phyloP scores from a whole-genome alignment of 306 rosid genomes.

The Lathyrus oleraceus region DNA sequence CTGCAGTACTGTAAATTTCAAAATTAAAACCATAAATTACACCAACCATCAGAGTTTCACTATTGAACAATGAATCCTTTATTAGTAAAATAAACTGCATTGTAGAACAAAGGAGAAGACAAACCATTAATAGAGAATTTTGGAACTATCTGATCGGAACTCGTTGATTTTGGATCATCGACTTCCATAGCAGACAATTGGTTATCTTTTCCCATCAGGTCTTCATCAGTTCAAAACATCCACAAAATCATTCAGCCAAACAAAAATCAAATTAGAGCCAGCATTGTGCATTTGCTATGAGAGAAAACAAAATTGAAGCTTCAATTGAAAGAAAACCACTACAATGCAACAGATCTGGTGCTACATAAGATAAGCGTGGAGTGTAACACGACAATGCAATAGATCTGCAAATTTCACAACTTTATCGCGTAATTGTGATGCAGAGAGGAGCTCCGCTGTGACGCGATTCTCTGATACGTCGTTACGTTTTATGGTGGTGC shows the following conservation, averaged over 20 bases:
- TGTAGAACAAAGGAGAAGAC: not conserved
- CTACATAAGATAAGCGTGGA: constrained; percentile 26
- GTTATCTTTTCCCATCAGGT: constrained; percentile 54
- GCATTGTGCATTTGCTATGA: not conserved
- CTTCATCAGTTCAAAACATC: constrained; percentile 28
- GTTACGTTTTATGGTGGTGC: not conserved
- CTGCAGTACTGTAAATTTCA: constrained; percentile 63
- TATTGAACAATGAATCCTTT: not conserved
- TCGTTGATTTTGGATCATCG: constrained; percentile 54
- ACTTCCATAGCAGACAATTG: constrained; percentile 72
- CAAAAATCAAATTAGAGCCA: not conserved
- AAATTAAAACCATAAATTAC: not conserved
- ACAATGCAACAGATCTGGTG: constrained; percentile 30
- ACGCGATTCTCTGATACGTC: not conserved
- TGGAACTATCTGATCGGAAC: constrained; percentile 61
- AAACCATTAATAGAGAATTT: constrained; percentile 84
- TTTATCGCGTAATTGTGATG: not conserved
- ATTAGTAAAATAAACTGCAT: not conserved
- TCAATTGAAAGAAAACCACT: not conserved
- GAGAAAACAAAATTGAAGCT: constrained; percentile 18
- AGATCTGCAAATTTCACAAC: not conserved
- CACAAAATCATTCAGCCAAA: not conserved
- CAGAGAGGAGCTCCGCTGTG: not conserved
- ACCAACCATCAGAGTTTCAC: not conserved
- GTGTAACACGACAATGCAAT: not conserved